Base-by-base conservation (phyloP, 257 asterid species). In the Solanum chilense region DNA sequence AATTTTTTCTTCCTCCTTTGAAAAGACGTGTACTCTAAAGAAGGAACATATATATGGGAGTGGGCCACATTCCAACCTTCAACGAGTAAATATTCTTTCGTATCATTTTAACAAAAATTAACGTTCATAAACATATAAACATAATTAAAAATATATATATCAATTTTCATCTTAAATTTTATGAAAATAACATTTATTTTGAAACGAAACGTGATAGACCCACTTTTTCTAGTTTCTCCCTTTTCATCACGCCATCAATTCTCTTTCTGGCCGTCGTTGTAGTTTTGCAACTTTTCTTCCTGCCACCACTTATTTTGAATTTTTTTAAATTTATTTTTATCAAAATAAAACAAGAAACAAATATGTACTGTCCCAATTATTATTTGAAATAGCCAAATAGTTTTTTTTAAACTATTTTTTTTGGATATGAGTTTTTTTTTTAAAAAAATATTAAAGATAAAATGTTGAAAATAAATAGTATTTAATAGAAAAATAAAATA, bases 21-120 rank as follows among this genome's bases (percentile, higher is more conserved):
- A 92, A 89, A 91, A 88, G 93, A 93, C 91, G 90, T 91, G 91
- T 86, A 86, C 88, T 52, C 93, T 84, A 91, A 92, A 90, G 89
- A 77, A 90, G 92, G 92, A 90, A 90, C 97, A 94, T 23, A n/a
- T 23, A n/a, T 6, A 84, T 88, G 90, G 93, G 94, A 76, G 7
- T 88, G 86, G 92, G 82, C 7, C 92, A 92, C 41, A 73, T 11
- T 86, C 56, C 87, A 86, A 90, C 89, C 87, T 89, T 81, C 39
- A 88, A 87, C 45, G 87, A 62, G 31, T 64, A 64, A n/a, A 12
- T 64, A 64, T n/a, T 64, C 33, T 4, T 5, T 12, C 5, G 7
- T 23, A 3, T 23, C 1, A 2, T 23, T 1, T 23, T 62, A 23
- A 3, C n/a, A 62, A 23, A 62, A 62, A 62, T 62, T 62, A 1